Conservation (phyloP, 768 basidiomycete species). For the Agrocybe pediades region DNA sequence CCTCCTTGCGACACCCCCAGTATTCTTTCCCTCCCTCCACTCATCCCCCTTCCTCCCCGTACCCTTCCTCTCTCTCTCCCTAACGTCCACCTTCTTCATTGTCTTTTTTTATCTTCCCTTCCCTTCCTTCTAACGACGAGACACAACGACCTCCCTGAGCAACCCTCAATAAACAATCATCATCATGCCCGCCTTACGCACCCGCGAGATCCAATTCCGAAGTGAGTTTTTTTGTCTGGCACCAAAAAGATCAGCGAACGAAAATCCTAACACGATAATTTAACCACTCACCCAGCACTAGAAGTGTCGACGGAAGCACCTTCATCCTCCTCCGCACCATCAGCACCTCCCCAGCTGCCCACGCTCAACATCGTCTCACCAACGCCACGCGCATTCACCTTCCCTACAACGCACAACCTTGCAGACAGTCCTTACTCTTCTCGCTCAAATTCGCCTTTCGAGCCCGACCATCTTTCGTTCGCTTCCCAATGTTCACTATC, state of each 20-base stretch:
- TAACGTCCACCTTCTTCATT: conserved; percentile 26
- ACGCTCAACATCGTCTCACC: conserved; percentile 61
- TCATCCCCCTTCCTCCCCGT: conserved; percentile 5
- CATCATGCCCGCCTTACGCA: conserved; percentile 81
- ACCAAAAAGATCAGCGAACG: not conserved
- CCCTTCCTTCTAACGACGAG: not conserved
- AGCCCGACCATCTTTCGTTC: conserved; percentile 66
- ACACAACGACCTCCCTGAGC: not conserved
- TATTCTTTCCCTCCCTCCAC: conserved; percentile 41
- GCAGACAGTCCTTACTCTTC: conserved; percentile 71
- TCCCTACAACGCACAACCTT: conserved; percentile 63
- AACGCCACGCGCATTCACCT: conserved; percentile 71
- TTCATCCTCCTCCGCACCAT: conserved; percentile 53
- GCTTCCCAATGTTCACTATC: conserved; percentile 32
- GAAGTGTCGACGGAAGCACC: conserved; percentile 72
- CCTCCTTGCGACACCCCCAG: conserved; percentile 48
- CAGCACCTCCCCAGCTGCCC: not conserved
- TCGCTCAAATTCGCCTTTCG: conserved; percentile 71
- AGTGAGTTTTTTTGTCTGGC: conserved; percentile 31
- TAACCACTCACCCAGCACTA: conserved; percentile 50
- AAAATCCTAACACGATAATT: too few relatives aligned
- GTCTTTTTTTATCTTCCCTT: conserved; percentile 5
- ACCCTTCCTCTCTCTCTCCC: conserved; percentile 21
- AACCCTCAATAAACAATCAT: conserved; percentile 54
- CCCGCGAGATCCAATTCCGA: conserved; percentile 68